A percentile compares a stretch with the other conserved stretches of the same genome.
Conservation (phyloP, 129 eudicot species). For the Artemisia annua region DNA sequence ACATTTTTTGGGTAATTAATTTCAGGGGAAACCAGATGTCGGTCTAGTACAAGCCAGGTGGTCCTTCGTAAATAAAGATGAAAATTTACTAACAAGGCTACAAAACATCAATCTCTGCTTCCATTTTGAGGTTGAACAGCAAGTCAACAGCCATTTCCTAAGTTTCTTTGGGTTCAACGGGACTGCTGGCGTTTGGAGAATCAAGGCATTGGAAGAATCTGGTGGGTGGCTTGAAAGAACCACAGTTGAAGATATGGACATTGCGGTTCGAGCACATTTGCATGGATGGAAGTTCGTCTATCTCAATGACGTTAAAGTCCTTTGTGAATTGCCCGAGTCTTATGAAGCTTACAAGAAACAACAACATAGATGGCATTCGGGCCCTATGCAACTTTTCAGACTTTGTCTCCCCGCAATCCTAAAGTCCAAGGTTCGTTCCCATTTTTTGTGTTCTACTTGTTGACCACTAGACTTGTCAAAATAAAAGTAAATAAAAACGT, state of each 20-base stretch:
- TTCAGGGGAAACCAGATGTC: slow-evolving; percentile 80
- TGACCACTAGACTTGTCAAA: not conserved
- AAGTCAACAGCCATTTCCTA: slow-evolving; percentile 76
- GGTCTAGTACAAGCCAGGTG: slow-evolving; percentile 93
- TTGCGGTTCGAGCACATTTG: slow-evolving; percentile 70
- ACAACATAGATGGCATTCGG: slow-evolving; percentile 85
- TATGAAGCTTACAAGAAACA: slow-evolving; percentile 82
- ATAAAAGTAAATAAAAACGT: no score
- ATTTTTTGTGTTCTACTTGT: not conserved
- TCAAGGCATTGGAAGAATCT: slow-evolving; percentile 85
- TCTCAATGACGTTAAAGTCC: slow-evolving; percentile 62
- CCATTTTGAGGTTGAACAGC: slow-evolving; percentile 98
- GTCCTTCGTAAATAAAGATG: slow-evolving; percentile 91
- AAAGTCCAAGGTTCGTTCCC: slow-evolving; percentile 51
- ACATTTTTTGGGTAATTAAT: slow-evolving; percentile 18
- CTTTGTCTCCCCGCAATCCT: slow-evolving; percentile 62
- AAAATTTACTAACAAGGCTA: slow-evolving; percentile 80
- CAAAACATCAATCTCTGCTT: slow-evolving; percentile 86
- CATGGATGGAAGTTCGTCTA: slow-evolving; percentile 70
- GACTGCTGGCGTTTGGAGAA: slow-evolving; percentile 97
- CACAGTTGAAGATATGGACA: slow-evolving; percentile 80
- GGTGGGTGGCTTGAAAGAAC: slow-evolving; percentile 98
- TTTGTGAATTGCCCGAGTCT: slow-evolving; percentile 73
- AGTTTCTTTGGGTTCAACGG: slow-evolving; percentile 92
- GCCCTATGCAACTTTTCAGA: slow-evolving; percentile 85